These are phyloP conservation scores for Gonium pectorale DNA, from an alignment of 139 green algal species.

Conservation along the genomic window DNA sequence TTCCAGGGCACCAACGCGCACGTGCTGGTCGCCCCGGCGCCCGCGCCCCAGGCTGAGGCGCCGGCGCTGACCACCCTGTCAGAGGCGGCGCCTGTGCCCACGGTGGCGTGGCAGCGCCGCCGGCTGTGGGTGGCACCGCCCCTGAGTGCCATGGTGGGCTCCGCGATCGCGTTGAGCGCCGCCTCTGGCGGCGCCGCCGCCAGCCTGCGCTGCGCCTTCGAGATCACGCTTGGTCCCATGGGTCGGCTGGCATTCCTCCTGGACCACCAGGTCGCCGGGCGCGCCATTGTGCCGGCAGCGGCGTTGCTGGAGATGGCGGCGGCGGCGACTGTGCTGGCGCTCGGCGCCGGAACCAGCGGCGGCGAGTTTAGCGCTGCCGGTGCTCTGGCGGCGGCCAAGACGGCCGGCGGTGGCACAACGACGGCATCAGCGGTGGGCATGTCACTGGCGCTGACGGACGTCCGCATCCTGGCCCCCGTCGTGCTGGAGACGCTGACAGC, in stretches of 20 bases:
- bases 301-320: constrained; percentile 73
- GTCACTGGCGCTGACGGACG: constrained; percentile 37
- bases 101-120: constrained; percentile 48
- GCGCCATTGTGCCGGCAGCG: constrained; percentile 70
- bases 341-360: not conserved
- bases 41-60: not conserved
- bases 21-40: constrained; percentile 53
- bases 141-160: not conserved
- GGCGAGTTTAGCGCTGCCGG: not conserved
- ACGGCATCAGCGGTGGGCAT: not conserved
- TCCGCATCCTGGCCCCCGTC: constrained; percentile 53
- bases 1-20: constrained; percentile 87
- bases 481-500: constrained; percentile 3
- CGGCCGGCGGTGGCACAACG: too few relatives aligned
- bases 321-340: not conserved
- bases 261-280: constrained; percentile 69
- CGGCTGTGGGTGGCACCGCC: constrained; percentile 61
- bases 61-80: not conserved
- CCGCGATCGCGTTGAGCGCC: not conserved
- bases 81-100: not conserved
- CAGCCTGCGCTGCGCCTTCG: constrained; percentile 31
- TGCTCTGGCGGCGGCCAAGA: too few relatives aligned
- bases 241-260: constrained; percentile 57
- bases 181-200: not conserved
- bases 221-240: not conserved